Evolutionary conservation across 1,284 basidiomycete species (phyloP).

Genomic region (Entoloma clypeatum): DNA sequence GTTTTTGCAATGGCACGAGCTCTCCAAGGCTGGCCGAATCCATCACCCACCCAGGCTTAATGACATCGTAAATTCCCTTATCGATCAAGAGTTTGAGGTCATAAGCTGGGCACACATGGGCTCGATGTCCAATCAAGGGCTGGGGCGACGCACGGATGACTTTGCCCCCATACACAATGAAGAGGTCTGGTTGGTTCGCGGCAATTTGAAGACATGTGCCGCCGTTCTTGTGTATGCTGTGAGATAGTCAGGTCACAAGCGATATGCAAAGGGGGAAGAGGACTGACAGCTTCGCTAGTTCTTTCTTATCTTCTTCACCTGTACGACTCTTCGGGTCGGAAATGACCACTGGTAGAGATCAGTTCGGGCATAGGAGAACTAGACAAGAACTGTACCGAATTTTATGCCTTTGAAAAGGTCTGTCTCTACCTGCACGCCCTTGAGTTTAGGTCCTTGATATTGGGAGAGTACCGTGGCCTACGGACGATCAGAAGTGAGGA

Average conservation of each 20-base stretch:
- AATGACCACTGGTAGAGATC: conserved; percentile 55
- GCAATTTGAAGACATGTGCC: conserved; percentile 69
- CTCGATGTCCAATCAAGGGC: conserved; percentile 3
- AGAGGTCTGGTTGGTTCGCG: conserved; percentile 42
- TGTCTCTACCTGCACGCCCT: conserved; percentile 54
- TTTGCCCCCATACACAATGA: conserved; percentile 64
- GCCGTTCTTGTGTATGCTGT: conserved; percentile 74
- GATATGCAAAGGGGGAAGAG: neutral
- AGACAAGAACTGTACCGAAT: conserved; percentile 63
- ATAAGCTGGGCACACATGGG: conserved; percentile 45
- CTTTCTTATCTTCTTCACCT: conserved; percentile 63
- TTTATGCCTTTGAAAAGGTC: conserved; percentile 69
- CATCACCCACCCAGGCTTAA: conserved; percentile 77
- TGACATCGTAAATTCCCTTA: conserved; percentile 63
- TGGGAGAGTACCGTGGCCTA: conserved; percentile 61
- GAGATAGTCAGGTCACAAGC: conserved; percentile 4
- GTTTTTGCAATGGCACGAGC: conserved; percentile 59
- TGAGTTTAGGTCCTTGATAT: conserved; percentile 60
- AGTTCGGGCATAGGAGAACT: conserved; percentile 3
- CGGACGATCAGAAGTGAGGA: conserved; percentile 6
- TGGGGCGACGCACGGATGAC: conserved; percentile 48
- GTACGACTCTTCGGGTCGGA: conserved; percentile 72
- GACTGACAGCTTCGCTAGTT: conserved; percentile 60
- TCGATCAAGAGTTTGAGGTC: conserved; percentile 63
- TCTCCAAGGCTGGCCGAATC: conserved; percentile 66